Conservation (phyloP, 805 yeast genomes). For the Metschnikowia dekortorum region DNA sequence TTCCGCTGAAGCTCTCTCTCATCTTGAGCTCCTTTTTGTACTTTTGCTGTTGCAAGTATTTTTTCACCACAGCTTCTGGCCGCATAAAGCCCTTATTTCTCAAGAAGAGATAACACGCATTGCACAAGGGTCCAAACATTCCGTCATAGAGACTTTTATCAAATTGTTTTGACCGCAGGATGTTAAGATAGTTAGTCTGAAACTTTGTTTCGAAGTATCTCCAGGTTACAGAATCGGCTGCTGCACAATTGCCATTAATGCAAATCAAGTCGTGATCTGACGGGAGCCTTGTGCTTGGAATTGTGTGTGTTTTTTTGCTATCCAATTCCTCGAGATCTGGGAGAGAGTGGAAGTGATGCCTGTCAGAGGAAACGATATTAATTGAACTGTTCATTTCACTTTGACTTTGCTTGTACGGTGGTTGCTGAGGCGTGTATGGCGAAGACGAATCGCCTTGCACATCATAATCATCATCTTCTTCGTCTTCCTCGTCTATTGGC, state of each 20-base stretch:
- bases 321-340: constrained; percentile 44
- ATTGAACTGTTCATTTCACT: constrained; percentile 9
- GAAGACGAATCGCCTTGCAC: constrained; percentile 28
- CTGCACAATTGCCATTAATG: constrained; percentile 38
- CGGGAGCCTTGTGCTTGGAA: constrained; percentile 35
- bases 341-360: constrained; percentile 31
- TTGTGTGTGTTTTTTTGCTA: constrained; percentile 40
- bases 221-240: constrained; percentile 39
- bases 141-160: constrained; percentile 41
- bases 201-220: constrained; percentile 38
- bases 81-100: constrained; percentile 43
- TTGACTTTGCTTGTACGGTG: constrained; percentile 26
- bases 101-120: constrained; percentile 42
- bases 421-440: constrained; percentile 40
- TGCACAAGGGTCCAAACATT: constrained; percentile 45
- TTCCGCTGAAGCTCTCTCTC: constrained; percentile 21
- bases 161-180: constrained; percentile 34
- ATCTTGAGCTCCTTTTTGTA: constrained; percentile 35
- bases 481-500: constrained; percentile 21
- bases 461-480: constrained; percentile 24
- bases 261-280: constrained; percentile 38
- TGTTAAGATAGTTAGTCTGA: constrained; percentile 33
- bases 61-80: constrained; percentile 43
- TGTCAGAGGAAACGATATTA: constrained; percentile 11
- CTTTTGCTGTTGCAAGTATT: constrained; percentile 41